Base-by-base conservation (phyloP, 495 filamentous ascomycete species). In the Tuber calosporum region DNA sequence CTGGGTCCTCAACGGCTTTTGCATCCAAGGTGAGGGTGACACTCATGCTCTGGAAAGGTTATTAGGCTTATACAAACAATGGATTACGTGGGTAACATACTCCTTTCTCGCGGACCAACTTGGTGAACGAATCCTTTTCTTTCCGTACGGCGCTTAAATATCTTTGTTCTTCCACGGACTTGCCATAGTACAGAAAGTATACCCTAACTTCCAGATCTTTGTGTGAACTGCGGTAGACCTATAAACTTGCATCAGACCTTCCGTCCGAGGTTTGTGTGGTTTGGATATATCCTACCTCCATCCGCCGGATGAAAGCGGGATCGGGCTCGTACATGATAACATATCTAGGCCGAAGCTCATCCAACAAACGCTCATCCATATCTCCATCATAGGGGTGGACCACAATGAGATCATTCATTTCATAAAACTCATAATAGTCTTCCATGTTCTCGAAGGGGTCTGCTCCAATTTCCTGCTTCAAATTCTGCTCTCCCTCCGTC, bases 281-380 rank as follows among this genome's bases (percentile, higher is more conserved):
- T 17, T 15, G 17, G 20, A 22, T 73, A 70, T 58, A 69, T 58
- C 71, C 67, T 71, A 81, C 80, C 79, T 99, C 95, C 13, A 99
- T 90, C 38, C 96, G 86, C 45, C 96, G 89, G 77, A 97, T 96
- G 82, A 99, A 99, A 6, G 93, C 88, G n/a, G 93, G 87, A 78
- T 97, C 94, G 26, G 96, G 93, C 81, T 97, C 94, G 82, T 97
- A 99, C 95, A 99, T 98, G 80, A 99, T 91, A 67, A 99, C 93
- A 83, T 97, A 98, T 53, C 91, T 89, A 1, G 95, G 95, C 71
- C 91, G 93, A 72, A 93, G 85, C 83, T 99, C 95, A 81, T 98
- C 96, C 2, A 99, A 87, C 34, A 98, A 85, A 82, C 97, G 92
- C 79, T 98, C 96, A 83, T 98, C 96, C 86, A 93, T 91, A 81